phyloP scores from a whole-genome alignment of 1,284 basidiomycete genomes.

The Boletus albobrunnescens region DNA sequence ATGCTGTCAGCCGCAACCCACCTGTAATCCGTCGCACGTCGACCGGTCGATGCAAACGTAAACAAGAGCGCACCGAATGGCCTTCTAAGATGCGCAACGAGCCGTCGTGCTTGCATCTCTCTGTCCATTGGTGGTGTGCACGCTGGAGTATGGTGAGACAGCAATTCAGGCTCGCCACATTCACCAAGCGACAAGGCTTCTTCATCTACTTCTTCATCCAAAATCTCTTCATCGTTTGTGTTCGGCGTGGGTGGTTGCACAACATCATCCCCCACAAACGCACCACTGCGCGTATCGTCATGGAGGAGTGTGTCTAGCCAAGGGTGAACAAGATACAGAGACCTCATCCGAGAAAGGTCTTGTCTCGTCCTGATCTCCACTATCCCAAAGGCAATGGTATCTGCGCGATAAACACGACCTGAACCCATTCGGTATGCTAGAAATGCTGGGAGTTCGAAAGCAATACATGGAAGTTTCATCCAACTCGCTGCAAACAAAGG shows the following conservation, averaged over 20 bases:
- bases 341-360: background rate
- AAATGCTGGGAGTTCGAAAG: background rate
- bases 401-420: background rate
- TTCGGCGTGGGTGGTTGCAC: background rate
- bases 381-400: background rate
- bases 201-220: background rate
- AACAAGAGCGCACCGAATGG: background rate
- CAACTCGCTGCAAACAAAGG: background rate
- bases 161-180: background rate
- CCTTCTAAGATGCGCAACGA: background rate
- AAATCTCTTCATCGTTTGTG: background rate
- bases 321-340: slow-evolving; percentile 1
- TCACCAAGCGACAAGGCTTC: background rate
- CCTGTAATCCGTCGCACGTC: background rate
- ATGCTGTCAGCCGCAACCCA: background rate
- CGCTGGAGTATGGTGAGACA: too few relatives aligned
- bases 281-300: background rate
- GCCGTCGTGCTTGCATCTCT: background rate
- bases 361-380: background rate
- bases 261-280: background rate
- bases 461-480: slow-evolving; percentile 2
- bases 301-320: background rate
- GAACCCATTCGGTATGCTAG: background rate
- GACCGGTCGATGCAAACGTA: background rate
- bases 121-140: background rate